Percentiles rank a stretch among this genome's conserved stretches.
Evolutionary conservation across 2,329 filamentous ascomycete genomes (phyloP).

Genomic region (Graphilbum sp.): DNA sequence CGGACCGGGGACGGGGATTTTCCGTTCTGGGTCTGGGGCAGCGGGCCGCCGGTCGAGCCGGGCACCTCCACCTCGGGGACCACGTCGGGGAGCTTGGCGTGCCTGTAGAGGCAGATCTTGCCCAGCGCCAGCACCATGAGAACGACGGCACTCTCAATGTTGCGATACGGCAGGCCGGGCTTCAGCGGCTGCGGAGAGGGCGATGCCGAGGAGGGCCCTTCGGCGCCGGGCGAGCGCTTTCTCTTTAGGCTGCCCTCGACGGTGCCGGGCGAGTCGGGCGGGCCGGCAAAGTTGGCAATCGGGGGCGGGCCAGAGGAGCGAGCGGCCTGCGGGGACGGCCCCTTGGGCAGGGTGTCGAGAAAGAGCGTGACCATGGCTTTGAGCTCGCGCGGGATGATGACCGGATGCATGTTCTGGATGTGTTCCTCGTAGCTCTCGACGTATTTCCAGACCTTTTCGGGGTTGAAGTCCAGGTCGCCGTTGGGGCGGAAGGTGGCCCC

Average conservation of each 20-base stretch:
- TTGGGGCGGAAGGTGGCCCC: conserved; percentile 20
- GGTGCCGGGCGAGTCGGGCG: neutral
- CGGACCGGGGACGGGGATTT: conserved; percentile 35
- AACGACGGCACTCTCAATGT: conserved; percentile 66
- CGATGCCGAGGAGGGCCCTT: conserved; percentile 9
- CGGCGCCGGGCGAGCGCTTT: conserved; percentile 33
- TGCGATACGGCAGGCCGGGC: conserved; percentile 39
- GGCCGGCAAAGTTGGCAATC: conserved; percentile 15
- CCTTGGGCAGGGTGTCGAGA: conserved; percentile 18
- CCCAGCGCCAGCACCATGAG: conserved; percentile 74
- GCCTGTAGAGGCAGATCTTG: conserved; percentile 51
- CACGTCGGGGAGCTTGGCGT: conserved; percentile 36
- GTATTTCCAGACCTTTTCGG: conserved; percentile 32
- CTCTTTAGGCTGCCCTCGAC: conserved; percentile 27
- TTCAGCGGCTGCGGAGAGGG: conserved; percentile 15
- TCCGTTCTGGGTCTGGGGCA: conserved; percentile 27
- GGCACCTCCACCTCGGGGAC: conserved; percentile 29
- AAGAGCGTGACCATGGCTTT: conserved; percentile 36
- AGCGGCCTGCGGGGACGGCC: neutral
- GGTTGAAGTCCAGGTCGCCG: conserved; percentile 37
- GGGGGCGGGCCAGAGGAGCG: conserved; percentile 6
- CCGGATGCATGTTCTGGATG: conserved; percentile 49
- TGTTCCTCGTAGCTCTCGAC: conserved; percentile 41
- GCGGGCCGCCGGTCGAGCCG: conserved; percentile 17
- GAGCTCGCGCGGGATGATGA: conserved; percentile 37